These are phyloP conservation scores for Monilinia fructigena DNA, from an alignment of 2,329 filamentous ascomycete species.

Conservation along the genomic window DNA sequence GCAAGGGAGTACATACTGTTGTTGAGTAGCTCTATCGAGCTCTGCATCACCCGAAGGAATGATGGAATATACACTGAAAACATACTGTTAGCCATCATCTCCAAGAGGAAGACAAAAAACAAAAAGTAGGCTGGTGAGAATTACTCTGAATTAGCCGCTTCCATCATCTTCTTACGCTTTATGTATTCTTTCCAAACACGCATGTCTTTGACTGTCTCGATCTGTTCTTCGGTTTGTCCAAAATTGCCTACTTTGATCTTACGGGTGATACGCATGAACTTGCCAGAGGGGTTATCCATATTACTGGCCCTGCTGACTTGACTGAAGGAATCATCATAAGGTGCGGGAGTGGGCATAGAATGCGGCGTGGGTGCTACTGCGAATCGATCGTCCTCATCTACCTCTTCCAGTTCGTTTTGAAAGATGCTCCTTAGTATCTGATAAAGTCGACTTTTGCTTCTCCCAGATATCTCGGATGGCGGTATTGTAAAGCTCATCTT, in stretches of 20 bases:
- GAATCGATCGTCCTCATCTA: constrained; percentile 55
- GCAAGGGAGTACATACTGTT: constrained; percentile 47
- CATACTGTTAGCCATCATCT: constrained; percentile 26
- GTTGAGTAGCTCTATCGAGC: constrained; percentile 59
- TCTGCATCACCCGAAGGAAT: constrained; percentile 66
- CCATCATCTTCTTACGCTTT: constrained; percentile 58
- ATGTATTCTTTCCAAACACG: constrained; percentile 88
- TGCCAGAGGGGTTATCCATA: constrained; percentile 63
- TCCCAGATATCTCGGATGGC: constrained; percentile 93
- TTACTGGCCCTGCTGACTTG: constrained; percentile 66
- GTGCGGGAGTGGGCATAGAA: constrained; percentile 62
- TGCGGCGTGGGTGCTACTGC: constrained; percentile 57
- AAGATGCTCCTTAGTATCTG: constrained; percentile 67
- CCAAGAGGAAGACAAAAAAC: background rate
- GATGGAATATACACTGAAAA: constrained; percentile 54
- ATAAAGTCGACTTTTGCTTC: constrained; percentile 75
- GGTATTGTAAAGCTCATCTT: constrained; percentile 88
- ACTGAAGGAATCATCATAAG: constrained; percentile 74
- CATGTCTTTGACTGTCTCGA: constrained; percentile 69
- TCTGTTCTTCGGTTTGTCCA: constrained; percentile 60
- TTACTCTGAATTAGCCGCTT: constrained; percentile 61
- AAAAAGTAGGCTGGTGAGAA: background rate
- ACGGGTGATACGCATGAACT: constrained; percentile 73
- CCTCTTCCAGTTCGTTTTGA: constrained; percentile 51
- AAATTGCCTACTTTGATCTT: constrained; percentile 57